These are phyloP conservation scores for Thalassiosira mediterranea DNA, from an alignment of 352 stramenopile species.

Conservation along the genomic window DNA sequence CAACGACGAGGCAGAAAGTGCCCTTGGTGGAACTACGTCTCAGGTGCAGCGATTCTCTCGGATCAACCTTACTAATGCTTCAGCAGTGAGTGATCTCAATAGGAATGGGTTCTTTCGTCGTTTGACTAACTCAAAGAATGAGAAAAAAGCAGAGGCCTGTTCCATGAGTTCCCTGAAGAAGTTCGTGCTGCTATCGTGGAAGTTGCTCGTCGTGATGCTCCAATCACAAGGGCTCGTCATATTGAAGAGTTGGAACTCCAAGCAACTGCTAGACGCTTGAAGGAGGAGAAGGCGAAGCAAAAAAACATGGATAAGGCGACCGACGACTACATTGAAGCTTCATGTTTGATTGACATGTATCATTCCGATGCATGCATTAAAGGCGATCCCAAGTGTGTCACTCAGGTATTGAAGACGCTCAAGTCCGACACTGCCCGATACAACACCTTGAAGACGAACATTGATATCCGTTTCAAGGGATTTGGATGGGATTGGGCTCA, in stretches of 20 bases:
- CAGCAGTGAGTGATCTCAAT: not conserved
- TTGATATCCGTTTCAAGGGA: slow-evolving; percentile 27
- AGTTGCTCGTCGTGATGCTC: slow-evolving; percentile 22
- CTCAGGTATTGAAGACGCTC: slow-evolving; percentile 2
- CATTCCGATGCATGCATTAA: slow-evolving; percentile 19
- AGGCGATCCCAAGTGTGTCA: slow-evolving; percentile 18
- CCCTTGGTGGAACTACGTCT: not conserved
- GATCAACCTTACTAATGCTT: slow-evolving; percentile 8
- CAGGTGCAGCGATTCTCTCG: slow-evolving; percentile 1
- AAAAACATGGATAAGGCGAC: slow-evolving; percentile 14
- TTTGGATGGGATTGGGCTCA: slow-evolving; percentile 30
- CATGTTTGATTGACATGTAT: slow-evolving; percentile 38
- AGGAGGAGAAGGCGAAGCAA: slow-evolving; percentile 24
- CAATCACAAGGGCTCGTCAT: not conserved
- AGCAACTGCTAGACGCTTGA: slow-evolving; percentile 6
- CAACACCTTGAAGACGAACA: slow-evolving; percentile 24
- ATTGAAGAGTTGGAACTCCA: slow-evolving; percentile 16
- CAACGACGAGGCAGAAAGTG: slow-evolving; percentile 23
- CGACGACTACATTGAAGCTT: slow-evolving; percentile 31
- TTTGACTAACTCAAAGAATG: not conserved
- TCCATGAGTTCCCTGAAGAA: slow-evolving; percentile 17
- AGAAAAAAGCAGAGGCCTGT: slow-evolving; percentile 15
- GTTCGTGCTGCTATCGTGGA: slow-evolving; percentile 1
- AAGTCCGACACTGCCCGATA: slow-evolving; percentile 4
- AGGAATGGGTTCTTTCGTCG: not conserved